Evolutionary conservation across 1,284 basidiomycete species (phyloP), one percentile per base, ranked within the genome.

Genomic region (Grifola frondosa): DNA sequence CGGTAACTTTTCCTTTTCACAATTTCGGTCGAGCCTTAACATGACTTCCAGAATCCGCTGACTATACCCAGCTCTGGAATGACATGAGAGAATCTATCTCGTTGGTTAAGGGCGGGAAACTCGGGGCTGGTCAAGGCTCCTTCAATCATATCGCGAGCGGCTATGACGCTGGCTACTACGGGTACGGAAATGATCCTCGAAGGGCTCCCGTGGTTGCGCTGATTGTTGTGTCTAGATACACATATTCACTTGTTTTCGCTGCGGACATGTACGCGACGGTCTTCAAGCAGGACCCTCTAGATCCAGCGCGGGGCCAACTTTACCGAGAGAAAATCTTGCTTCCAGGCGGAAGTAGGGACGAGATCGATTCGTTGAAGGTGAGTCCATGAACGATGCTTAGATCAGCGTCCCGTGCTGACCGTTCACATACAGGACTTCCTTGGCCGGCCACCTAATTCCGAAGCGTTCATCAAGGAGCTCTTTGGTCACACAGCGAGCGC

Each of bases 101-200:
- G 0, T 69, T 88, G 10, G 80, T 90, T 12, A 80, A 85, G 53
- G 75, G 75, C 15, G 74, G 66, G 13, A 75, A 78, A 47, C 68
- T 69, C n/a, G 71, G 71, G 11, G 80, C 86, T 25, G 89, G 87
- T 1, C 88, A 91, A 62, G 75, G 70, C 25, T 69, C 77, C 1
- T 88, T 89, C 56, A 80, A 73, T 1, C 86, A 90, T 59, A 80
- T 90, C 41, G 78, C 79, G 13, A 80, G 82, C 11, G 85, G 83
- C 10, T 88, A 90, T 52, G 86, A 88, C 54, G 86, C 84, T 9
- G 87, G 88, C 11, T 90, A 90, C 60, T 91, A 91, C 58, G 86
- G 84, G 71, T 83, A 61, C 33, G 59, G n/a, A n/a, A n/a, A n/a
- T 59, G 42, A 61, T n/a, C n/a, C 10, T 24, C n/a, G n/a, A n/a